Evolutionary conservation across 2,329 filamentous ascomycete species (phyloP).

Genomic region (Purpureocillium takamizusanense): DNA sequence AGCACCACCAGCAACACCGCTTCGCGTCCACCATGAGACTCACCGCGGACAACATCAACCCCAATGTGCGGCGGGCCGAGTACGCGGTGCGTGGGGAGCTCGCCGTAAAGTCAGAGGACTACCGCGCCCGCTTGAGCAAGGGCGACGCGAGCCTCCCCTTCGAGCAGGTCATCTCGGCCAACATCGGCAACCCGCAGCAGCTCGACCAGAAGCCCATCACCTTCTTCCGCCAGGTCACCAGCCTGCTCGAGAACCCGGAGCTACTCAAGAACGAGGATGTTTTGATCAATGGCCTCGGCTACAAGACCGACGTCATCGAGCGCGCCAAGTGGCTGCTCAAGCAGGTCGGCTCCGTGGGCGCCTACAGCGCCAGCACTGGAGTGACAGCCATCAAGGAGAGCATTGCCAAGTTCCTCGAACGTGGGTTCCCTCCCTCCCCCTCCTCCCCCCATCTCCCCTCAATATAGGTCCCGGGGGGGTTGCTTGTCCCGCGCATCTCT

Average conservation of each 20-base stretch:
- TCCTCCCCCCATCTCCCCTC: no score
- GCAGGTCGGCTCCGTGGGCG: conserved; percentile 83
- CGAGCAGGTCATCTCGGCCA: conserved; percentile 85
- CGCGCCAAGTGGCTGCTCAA: conserved; percentile 73
- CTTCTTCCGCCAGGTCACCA: conserved; percentile 95
- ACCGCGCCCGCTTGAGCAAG: conserved; percentile 63
- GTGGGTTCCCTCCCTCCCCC: conserved; percentile 35
- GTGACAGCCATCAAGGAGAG: conserved; percentile 79
- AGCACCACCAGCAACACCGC: conserved; percentile 24
- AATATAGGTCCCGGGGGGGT: background rate
- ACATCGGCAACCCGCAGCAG: conserved; percentile 98
- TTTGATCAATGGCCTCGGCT: conserved; percentile 67
- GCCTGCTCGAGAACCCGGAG: conserved; percentile 80
- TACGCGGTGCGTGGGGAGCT: conserved; percentile 97
- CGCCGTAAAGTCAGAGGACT: conserved; percentile 86
- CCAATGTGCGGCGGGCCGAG: conserved; percentile 74
- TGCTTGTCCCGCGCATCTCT: background rate
- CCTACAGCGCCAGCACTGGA: conserved; percentile 92
- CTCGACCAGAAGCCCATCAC: conserved; percentile 98
- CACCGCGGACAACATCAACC: conserved; percentile 84
- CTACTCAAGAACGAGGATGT: conserved; percentile 76
- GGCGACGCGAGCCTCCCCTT: conserved; percentile 63
- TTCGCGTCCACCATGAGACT: conserved; percentile 38
- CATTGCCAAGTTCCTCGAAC: conserved; percentile 85
- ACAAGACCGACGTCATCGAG: conserved; percentile 82